Base-by-base conservation (phyloP, 192 early-diverging fungal species). In the Phlyctochytrium bullatum region DNA sequence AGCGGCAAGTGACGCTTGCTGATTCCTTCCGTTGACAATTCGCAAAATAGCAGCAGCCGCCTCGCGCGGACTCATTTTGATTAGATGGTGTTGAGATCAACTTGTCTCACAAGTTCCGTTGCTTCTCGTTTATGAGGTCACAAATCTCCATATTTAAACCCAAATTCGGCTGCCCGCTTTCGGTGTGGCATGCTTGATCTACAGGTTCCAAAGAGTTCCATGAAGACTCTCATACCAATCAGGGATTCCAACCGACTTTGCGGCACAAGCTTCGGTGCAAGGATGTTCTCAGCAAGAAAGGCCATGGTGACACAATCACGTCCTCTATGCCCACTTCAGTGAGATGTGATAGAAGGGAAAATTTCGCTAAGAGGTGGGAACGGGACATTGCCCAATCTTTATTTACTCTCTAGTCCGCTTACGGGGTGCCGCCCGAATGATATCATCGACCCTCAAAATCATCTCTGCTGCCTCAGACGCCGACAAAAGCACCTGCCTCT, bases 391-490 rank as follows among this genome's bases (percentile, higher is more conserved):
- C n/a, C n/a, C n/a, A n/a, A n/a, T n/a, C n/a, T n/a, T n/a, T n/a
- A n/a, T n/a, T n/a, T n/a, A n/a, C n/a, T n/a, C n/a, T n/a, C n/a
- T n/a, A n/a, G n/a, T n/a, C n/a, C n/a, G n/a, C n/a, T n/a, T n/a
- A n/a, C 82, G 73, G 25, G 82, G 82, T 16, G 82, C 82, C 47
- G 92, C 93, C 66, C 95, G 91, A 77, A 99, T 93, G 67, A 99
- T 99, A 76, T 99, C 91, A 74, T 99, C 95, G 12, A 99, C 95
- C 59, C 97, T 88, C 61, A 99, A 81, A 75, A 99, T 97, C 91
- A 95, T 92, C 76, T 97, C 95, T 12, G 93, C 91, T 0, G 95
- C 97, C 79, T 99, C 97, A 4, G 92, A 86, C 14, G 97, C 95
- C 73, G 89, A 91, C 63, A 96, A 79, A 33, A 99, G 80, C 29